Base-by-base conservation (phyloP, 352 stramenopile species). In the Phytopythium cucurbitacearum region DNA sequence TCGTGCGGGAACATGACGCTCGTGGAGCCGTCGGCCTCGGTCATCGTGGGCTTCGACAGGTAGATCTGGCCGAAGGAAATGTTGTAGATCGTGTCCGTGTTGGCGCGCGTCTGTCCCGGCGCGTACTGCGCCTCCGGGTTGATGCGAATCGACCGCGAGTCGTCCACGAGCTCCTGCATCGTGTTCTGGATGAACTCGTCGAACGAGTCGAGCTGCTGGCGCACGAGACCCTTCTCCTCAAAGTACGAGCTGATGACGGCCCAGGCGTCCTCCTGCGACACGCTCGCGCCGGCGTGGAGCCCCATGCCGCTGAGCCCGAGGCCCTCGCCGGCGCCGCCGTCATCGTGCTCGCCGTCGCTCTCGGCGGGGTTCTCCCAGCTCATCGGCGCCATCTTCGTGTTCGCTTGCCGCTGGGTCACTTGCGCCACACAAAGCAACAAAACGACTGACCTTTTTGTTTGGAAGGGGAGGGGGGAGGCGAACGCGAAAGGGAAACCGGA, bases 101-200 rank as follows among this genome's bases (percentile, higher is more conserved):
- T 93, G 34, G 80, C 64, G 60, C 98, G 93, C 62, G 95, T 87
- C 63, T 98, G 95, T 1, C 95, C 95, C 0, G 97, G 94, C 40
- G 90, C 80, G 68, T 99, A 98, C 73, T 99, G 96, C 40, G 96
- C 78, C 70, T 99, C 94, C 12, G 96, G 96, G 40, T 90, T 97
- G 35, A 99, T 97, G 47, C 90, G 84, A 66, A 99, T 99, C 52
- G 95, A 96, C 46, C 96, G 94, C 35, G 85, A 96, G 73, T 99
- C 97, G 67, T 98, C 93, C 52, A 99, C 96, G 41, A 99, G 76
- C 77, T 99, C 96, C 76, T 99, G 97, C 95, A 99, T 99, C 6
- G 95, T 99, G 75, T 99, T 99, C 83, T 99, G 95, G 64, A 99
- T 98, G 71, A 99, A 99, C 82, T 99, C 95, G 70, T 99, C 97